A percentile compares a stretch with the other conserved stretches of the same genome.
These are phyloP conservation scores for Gliomastix tumulicola DNA, from an alignment of 2,329 filamentous ascomycete genomes.

Conservation along the genomic window DNA sequence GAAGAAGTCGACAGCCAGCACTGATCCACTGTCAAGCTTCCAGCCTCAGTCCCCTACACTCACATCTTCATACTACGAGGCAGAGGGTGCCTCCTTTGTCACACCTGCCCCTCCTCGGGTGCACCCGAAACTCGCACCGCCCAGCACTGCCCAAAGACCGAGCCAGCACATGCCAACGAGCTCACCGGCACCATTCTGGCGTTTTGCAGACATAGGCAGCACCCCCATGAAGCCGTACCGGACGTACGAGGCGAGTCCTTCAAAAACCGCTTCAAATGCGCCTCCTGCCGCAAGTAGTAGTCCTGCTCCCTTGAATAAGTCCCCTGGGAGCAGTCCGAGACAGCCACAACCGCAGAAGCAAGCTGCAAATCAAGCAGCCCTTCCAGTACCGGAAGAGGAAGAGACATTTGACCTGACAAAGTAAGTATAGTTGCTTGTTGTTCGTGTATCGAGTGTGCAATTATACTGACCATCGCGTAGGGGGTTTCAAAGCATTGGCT, in stretches of 20 bases:
- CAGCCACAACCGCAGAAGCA: slow-evolving; percentile 2
- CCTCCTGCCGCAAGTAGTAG: slow-evolving; percentile 53
- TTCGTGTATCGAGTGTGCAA: background rate
- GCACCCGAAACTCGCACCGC: slow-evolving; percentile 68
- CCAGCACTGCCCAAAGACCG: slow-evolving; percentile 72
- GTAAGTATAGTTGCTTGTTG: slow-evolving; percentile 25
- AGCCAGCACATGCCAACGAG: slow-evolving; percentile 83
- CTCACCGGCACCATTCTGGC: slow-evolving; percentile 84
- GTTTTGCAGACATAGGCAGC: slow-evolving; percentile 70
- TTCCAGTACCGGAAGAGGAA: slow-evolving; percentile 11
- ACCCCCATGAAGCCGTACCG: slow-evolving; percentile 53
- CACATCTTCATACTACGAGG: slow-evolving; percentile 55
- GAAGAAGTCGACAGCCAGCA: slow-evolving; percentile 34
- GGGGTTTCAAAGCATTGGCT: slow-evolving; percentile 59
- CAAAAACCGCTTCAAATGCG: slow-evolving; percentile 34
- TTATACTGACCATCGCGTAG: slow-evolving; percentile 19
- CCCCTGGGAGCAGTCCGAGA: slow-evolving; percentile 43
- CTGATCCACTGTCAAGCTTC: slow-evolving; percentile 37
- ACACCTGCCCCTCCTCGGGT: slow-evolving; percentile 69
- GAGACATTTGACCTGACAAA: slow-evolving; percentile 51
- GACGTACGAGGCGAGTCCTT: slow-evolving; percentile 52
- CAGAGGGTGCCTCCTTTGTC: slow-evolving; percentile 55
- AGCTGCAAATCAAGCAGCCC: background rate
- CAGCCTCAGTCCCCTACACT: slow-evolving; percentile 53
- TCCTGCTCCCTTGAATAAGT: slow-evolving; percentile 42